phyloP scores from a whole-genome alignment of 495 filamentous ascomycete species.

The Penicillium coffeae region DNA sequence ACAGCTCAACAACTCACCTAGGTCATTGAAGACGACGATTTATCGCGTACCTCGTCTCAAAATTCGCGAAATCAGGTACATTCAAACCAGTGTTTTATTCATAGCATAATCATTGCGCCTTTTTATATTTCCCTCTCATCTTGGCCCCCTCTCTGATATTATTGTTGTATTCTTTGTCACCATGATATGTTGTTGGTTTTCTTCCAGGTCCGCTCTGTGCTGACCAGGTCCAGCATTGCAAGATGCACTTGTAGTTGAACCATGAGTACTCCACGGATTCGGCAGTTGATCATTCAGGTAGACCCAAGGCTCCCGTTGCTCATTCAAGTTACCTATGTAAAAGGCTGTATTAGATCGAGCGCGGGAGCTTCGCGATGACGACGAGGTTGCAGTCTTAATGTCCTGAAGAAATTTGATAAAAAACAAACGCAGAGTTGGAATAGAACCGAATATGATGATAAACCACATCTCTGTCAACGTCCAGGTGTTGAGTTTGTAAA shows the following conservation, averaged over 20 bases:
- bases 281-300: conserved; percentile 4
- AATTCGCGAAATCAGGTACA: too few relatives aligned
- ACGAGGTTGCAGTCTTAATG: conserved; percentile 8
- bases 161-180: conserved; percentile 7
- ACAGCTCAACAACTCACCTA: too few relatives aligned
- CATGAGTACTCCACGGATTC: conserved; percentile 1
- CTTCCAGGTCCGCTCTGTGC: neutral
- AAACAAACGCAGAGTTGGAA: conserved; percentile 22
- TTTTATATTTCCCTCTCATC: too few relatives aligned
- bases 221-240: neutral
- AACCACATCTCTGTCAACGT: conserved; percentile 29
- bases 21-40: too few relatives aligned
- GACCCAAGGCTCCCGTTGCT: conserved; percentile 9
- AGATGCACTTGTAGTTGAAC: conserved; percentile 1
- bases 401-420: conserved; percentile 20
- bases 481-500: conserved; percentile 23
- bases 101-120: too few relatives aligned
- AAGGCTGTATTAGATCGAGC: neutral
- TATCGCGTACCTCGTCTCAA: too few relatives aligned
- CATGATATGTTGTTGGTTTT: conserved; percentile 1
- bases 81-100: too few relatives aligned
- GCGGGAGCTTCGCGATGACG: conserved; percentile 3
- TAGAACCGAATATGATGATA: conserved; percentile 28
- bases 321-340: neutral
- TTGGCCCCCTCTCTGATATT: conserved; percentile 2